Percentiles rank a stretch among this genome's conserved stretches.
Evolutionary conservation across 768 basidiomycete species (phyloP).

Genomic region (Amanita phalloides): DNA sequence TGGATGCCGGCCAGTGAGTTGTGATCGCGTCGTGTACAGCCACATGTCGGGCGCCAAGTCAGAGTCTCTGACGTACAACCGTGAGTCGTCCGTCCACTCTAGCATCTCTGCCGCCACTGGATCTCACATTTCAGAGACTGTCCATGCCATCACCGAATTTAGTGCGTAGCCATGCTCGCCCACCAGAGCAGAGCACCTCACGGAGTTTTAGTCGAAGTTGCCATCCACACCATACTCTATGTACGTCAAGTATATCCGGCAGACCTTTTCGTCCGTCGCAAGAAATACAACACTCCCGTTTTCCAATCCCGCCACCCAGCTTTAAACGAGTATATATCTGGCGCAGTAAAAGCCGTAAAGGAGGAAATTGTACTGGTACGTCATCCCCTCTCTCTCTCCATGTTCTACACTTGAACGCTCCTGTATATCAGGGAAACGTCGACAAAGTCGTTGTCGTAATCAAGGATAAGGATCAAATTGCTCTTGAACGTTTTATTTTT

Average conservation of each 20-base stretch:
- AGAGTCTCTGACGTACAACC: conserved; percentile 21
- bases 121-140: conserved; percentile 34
- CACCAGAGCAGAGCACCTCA: neutral
- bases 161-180: conserved; percentile 29
- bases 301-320: conserved; percentile 91
- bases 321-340: conserved; percentile 83
- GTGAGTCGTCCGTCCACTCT: conserved; percentile 11
- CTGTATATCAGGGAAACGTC: conserved; percentile 54
- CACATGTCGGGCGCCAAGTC: conserved; percentile 7
- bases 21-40: no score
- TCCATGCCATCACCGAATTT: conserved; percentile 60
- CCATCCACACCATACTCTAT: conserved; percentile 87
- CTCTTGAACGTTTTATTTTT: conserved; percentile 88
- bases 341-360: conserved; percentile 69
- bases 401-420: neutral
- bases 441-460: conserved; percentile 78
- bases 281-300: conserved; percentile 85
- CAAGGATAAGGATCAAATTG: conserved; percentile 67
- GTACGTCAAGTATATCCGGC: conserved; percentile 85
- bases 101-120: neutral
- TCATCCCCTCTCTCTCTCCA: neutral
- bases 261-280: conserved; percentile 76
- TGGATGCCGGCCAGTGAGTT: no score
- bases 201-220: conserved; percentile 71
- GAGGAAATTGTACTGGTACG: conserved; percentile 65